Conservation (phyloP, 495 filamentous ascomycete genomes). For the Aspergillus campestris region DNA sequence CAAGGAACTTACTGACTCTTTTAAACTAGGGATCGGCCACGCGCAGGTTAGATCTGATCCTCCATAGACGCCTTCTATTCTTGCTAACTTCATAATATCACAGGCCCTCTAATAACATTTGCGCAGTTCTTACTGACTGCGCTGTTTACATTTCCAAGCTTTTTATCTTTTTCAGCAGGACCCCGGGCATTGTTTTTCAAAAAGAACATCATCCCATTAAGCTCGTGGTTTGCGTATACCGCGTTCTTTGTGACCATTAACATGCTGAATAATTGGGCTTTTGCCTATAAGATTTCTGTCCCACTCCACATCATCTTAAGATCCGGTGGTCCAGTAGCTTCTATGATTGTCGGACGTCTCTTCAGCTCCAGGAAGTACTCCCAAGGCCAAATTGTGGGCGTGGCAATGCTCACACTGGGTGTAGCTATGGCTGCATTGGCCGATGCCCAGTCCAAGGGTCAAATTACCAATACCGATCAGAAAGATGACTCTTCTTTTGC, state of each 20-base stretch:
- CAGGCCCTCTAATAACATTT: slow-evolving; percentile 86
- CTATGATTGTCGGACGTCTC: slow-evolving; percentile 78
- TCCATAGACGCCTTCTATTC: not conserved
- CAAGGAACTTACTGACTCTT: slow-evolving; percentile 7
- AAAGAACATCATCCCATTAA: slow-evolving; percentile 71
- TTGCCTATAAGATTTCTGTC: slow-evolving; percentile 93
- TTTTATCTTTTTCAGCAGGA: slow-evolving; percentile 60
- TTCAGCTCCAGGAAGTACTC: slow-evolving; percentile 75
- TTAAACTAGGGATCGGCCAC: slow-evolving; percentile 25
- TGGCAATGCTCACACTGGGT: slow-evolving; percentile 73
- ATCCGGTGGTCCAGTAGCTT: slow-evolving; percentile 90
- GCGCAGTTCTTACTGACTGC: slow-evolving; percentile 86
- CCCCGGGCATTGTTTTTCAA: slow-evolving; percentile 58
- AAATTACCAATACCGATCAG: slow-evolving; percentile 17
- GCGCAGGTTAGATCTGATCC: slow-evolving; percentile 21
- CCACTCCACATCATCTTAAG: slow-evolving; percentile 95
- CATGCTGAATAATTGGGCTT: slow-evolving; percentile 93
- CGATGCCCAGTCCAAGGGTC: slow-evolving; percentile 74
- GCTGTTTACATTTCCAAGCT: slow-evolving; percentile 55
- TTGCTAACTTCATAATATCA: slow-evolving; percentile 1
- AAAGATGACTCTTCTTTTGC: slow-evolving; percentile 7
- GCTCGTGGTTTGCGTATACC: slow-evolving; percentile 83
- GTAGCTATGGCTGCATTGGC: slow-evolving; percentile 82
- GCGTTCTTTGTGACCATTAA: slow-evolving; percentile 85
- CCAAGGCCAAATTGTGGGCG: slow-evolving; percentile 65